Percentiles rank a stretch among this genome's conserved stretches.
phyloP scores from a whole-genome alignment of 2,329 filamentous ascomycete species.

The Hymenoscyphus occultus region DNA sequence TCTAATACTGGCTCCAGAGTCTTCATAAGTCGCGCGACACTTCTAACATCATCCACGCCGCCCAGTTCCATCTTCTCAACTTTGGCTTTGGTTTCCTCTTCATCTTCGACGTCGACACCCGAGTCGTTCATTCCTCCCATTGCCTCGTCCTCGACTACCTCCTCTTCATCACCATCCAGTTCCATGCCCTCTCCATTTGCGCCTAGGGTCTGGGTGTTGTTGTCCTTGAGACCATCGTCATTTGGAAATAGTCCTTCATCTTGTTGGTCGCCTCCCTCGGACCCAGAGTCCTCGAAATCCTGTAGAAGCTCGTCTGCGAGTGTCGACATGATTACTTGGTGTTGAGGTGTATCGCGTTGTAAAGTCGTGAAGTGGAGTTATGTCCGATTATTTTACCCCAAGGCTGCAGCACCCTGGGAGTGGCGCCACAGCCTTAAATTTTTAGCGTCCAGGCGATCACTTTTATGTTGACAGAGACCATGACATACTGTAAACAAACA shows the following conservation, averaged over 20 bases:
- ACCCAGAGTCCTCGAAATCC: conserved; percentile 83
- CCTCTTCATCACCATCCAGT: conserved; percentile 59
- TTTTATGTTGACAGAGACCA: conserved; percentile 3
- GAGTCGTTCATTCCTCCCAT: conserved; percentile 46
- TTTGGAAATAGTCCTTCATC: conserved; percentile 45
- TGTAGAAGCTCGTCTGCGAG: conserved; percentile 89
- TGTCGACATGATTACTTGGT: conserved; percentile 66
- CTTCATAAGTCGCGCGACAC: conserved; percentile 77
- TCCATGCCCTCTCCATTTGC: conserved; percentile 48
- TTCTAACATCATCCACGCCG: conserved; percentile 72
- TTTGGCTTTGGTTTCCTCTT: conserved; percentile 70
- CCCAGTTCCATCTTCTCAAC: conserved; percentile 80
- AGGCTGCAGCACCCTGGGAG: conserved; percentile 5
- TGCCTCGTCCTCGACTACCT: conserved; percentile 59
- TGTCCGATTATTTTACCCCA: conserved; percentile 1
- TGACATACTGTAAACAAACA: neutral
- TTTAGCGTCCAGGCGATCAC: conserved; percentile 5
- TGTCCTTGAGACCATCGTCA: conserved; percentile 39
- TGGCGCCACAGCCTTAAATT: conserved; percentile 2
- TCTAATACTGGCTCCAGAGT: conserved; percentile 76
- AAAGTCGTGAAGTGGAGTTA: neutral
- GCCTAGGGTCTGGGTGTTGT: conserved; percentile 33
- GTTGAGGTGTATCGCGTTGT: conserved; percentile 10
- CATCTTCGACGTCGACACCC: conserved; percentile 51
- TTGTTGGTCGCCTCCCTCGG: conserved; percentile 65